phyloP scores from a whole-genome alignment of 345 rosid species.

The Erucastrum elatum region DNA sequence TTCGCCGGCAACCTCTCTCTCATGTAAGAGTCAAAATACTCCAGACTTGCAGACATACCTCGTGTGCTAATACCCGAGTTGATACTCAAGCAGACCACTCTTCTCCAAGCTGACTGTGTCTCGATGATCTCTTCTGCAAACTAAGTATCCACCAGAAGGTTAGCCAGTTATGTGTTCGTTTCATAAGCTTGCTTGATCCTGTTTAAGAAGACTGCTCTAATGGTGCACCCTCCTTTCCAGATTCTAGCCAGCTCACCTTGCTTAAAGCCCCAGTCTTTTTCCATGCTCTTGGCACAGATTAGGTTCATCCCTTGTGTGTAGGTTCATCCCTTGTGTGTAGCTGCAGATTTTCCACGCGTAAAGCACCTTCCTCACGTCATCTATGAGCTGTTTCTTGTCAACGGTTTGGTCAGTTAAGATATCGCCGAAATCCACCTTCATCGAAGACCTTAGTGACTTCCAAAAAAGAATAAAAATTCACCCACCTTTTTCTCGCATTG shows the following conservation, averaged over 20 bases:
- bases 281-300: too few species aligned
- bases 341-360: constrained; percentile 93
- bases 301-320: too few species aligned
- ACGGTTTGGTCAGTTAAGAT: constrained; percentile 56
- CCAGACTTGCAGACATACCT: too few species aligned
- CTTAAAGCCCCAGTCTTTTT: too few species aligned
- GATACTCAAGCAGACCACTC: too few species aligned
- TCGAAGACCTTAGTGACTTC: constrained; percentile 83
- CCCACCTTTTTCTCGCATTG: too few species aligned
- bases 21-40: too few species aligned
- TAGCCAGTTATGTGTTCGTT: constrained; percentile 53
- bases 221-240: constrained; percentile 98
- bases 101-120: too few species aligned
- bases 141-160: constrained; percentile 90
- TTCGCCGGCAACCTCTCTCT: too few species aligned
- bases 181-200: constrained; percentile 77
- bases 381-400: constrained; percentile 72
- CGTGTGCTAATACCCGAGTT: too few species aligned
- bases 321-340: constrained; percentile 96
- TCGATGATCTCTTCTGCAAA: constrained; percentile 84
- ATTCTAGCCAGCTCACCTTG: constrained; percentile 79
- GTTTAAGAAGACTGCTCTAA: constrained; percentile 85
- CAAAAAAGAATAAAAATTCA: constrained; percentile 2
- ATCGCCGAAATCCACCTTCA: constrained; percentile 69
- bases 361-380: constrained; percentile 86